Base-by-base conservation (phyloP, 345 rosid species). In the Sisymbrium altissimum region DNA sequence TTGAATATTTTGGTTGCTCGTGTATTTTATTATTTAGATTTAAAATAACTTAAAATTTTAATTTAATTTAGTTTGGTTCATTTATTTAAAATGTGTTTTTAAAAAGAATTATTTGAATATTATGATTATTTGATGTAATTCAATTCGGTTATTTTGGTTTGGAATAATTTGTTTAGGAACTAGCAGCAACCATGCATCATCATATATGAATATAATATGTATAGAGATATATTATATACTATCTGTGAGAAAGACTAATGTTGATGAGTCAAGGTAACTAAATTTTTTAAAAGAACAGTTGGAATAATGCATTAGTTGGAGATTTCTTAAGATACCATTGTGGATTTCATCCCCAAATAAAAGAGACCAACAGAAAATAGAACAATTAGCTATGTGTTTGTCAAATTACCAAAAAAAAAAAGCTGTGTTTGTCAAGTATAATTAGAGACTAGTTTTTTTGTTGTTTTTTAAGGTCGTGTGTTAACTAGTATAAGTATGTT, bases 191-290 rank as follows among this genome's bases (percentile, higher is more conserved):
- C 54, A n/a, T n/a, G n/a, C n/a, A n/a, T n/a, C n/a, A 21, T 40
- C 14, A 27, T 12, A 27, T 23, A 7, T 10, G 2, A 27, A 29
- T 27, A 29, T 7, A 54, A 11, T 17, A 46, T 46, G 4, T 8
- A 21, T 9, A 63, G 19, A 7, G 3, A 65, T 33, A 18, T 50
- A 4, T 4, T 15, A 18, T 56, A 40, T 23, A 46, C 1, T 40
- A 65, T 56, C 69, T 53, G 63, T 39, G 44, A 60, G n/a, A 67
- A 49, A 59, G 63, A 74, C 73, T 74, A 8, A n/a, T 30, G 61
- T 50, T 32, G 46, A 49, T 74, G 58, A 67, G 73, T 40, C 78
- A 50, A 67, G 68, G 48, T 38, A 49, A 32, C 18, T 29, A 35
- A 17, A 56, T 43, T 13, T 17, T 44, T 5, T 21, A 58, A 48